phyloP scores from a whole-genome alignment of 345 rosid species.

The Salix brachista region DNA sequence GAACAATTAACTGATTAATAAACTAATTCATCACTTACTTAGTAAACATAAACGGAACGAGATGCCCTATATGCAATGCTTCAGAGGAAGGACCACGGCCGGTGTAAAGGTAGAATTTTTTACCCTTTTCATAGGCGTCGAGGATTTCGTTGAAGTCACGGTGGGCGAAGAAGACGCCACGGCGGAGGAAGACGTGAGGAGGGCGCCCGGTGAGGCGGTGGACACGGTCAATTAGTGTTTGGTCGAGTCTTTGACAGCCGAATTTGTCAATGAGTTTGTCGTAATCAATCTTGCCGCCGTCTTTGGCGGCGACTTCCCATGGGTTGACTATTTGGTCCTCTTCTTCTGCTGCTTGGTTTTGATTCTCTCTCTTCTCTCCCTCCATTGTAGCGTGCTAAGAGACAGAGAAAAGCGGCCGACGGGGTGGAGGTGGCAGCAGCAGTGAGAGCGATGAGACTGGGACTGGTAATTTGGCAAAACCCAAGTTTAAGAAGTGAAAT shows the following conservation, averaged over 20 bases:
- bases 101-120: slow-evolving; percentile 82
- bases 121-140: slow-evolving; percentile 75
- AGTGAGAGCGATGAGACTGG: not conserved
- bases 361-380: not conserved
- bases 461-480: not conserved
- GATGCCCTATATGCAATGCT: slow-evolving; percentile 86
- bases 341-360: not conserved
- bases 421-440: not conserved
- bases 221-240: slow-evolving; percentile 59
- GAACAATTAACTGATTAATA: not conserved
- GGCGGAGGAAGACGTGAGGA: slow-evolving; percentile 83
- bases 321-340: slow-evolving; percentile 64
- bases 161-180: slow-evolving; percentile 90
- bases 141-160: slow-evolving; percentile 72
- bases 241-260: slow-evolving; percentile 77
- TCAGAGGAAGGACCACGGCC: slow-evolving; percentile 97
- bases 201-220: slow-evolving; percentile 64
- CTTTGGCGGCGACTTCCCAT: slow-evolving; percentile 78
- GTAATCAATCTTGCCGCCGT: slow-evolving; percentile 75
- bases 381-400: not conserved
- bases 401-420: not conserved
- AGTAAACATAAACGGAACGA: slow-evolving; percentile 94
- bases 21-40: slow-evolving; percentile 39
- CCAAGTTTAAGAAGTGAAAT: not conserved
- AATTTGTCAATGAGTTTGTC: slow-evolving; percentile 84